Conservation (phyloP, 2,329 filamentous ascomycete genomes). For the Xylaria hypoxylon region DNA sequence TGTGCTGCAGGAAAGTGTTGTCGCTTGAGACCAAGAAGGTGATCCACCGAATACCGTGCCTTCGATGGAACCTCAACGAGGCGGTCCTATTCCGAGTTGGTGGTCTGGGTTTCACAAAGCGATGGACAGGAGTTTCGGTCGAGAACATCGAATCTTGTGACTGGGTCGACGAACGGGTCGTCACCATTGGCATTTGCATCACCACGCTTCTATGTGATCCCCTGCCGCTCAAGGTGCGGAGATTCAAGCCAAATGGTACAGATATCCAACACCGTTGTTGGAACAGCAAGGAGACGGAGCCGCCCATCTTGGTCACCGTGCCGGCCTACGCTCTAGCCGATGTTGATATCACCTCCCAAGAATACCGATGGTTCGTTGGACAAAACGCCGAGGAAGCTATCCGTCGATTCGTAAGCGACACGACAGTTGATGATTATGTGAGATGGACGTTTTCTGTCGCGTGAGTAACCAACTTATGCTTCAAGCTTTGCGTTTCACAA, state of each 20-base stretch:
- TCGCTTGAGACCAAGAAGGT: constrained; percentile 58
- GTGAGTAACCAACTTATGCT: constrained; percentile 42
- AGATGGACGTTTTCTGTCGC: constrained; percentile 48
- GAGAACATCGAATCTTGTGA: constrained; percentile 54
- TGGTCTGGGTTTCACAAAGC: constrained; percentile 57
- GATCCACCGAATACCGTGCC: constrained; percentile 59
- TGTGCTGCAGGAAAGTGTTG: constrained; percentile 55
- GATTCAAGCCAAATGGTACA: constrained; percentile 53
- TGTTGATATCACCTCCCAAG: constrained; percentile 51
- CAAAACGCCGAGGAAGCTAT: constrained; percentile 49
- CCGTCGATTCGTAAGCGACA: constrained; percentile 42
- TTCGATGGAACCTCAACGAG: constrained; percentile 58
- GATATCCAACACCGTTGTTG: constrained; percentile 57
- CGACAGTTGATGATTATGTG: constrained; percentile 45
- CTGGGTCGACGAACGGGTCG: constrained; percentile 46
- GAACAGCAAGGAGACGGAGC: constrained; percentile 49
- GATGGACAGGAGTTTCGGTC: constrained; percentile 57
- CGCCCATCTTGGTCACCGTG: constrained; percentile 47
- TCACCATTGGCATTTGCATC: constrained; percentile 55
- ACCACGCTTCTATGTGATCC: constrained; percentile 53
- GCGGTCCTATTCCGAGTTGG: constrained; percentile 57
- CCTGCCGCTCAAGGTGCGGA: constrained; percentile 56
- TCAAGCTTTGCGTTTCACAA: not conserved
- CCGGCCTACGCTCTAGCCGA: constrained; percentile 57
- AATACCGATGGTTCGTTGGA: constrained; percentile 55